These are phyloP conservation scores for Aspergillus hortae DNA, from an alignment of 2,329 filamentous ascomycete species.

Conservation along the genomic window DNA sequence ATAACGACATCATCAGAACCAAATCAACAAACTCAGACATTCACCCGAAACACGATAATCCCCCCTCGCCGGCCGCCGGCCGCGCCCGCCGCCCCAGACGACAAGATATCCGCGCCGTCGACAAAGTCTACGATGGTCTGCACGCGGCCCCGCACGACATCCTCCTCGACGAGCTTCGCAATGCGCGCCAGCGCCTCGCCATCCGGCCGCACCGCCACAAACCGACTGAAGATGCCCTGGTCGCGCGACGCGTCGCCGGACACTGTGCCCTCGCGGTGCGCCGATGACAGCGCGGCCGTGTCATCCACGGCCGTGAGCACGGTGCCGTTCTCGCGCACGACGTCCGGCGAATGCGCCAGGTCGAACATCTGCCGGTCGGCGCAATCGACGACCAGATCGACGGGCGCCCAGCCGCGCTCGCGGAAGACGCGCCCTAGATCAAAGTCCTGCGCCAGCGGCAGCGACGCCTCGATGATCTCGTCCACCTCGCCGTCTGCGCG, in stretches of 20 bases:
- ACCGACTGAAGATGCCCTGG: conserved; percentile 27
- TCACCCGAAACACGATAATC: conserved; percentile 33
- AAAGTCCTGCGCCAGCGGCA: conserved; percentile 21
- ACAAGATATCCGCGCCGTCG: conserved; percentile 32
- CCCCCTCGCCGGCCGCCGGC: conserved; percentile 24
- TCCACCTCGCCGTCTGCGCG: conserved; percentile 29
- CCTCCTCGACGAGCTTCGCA: conserved; percentile 31
- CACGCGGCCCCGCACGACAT: conserved; percentile 31
- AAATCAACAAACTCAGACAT: conserved; percentile 14
- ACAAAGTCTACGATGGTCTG: conserved; percentile 32
- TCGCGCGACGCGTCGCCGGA: conserved; percentile 9
- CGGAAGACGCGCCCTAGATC: conserved; percentile 32
- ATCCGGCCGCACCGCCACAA: conserved; percentile 37
- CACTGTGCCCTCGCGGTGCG: too few relatives aligned
- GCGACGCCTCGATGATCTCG: conserved; percentile 29
- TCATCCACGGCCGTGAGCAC: conserved; percentile 34
- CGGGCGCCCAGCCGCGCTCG: conserved; percentile 28
- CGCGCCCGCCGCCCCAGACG: conserved; percentile 24
- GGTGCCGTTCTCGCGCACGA: conserved; percentile 32
- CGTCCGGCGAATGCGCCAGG: conserved; percentile 29
- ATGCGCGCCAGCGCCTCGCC: conserved; percentile 31
- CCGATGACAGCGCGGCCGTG: conserved; percentile 14
- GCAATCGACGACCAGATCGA: conserved; percentile 42
- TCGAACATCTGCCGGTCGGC: conserved; percentile 30
- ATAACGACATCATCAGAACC: background rate